A percentile compares a stretch with the other conserved stretches of the same genome.
phyloP scores from a whole-genome alignment of 371 early-diverging fungal genomes.

The Mycotypha africana region DNA sequence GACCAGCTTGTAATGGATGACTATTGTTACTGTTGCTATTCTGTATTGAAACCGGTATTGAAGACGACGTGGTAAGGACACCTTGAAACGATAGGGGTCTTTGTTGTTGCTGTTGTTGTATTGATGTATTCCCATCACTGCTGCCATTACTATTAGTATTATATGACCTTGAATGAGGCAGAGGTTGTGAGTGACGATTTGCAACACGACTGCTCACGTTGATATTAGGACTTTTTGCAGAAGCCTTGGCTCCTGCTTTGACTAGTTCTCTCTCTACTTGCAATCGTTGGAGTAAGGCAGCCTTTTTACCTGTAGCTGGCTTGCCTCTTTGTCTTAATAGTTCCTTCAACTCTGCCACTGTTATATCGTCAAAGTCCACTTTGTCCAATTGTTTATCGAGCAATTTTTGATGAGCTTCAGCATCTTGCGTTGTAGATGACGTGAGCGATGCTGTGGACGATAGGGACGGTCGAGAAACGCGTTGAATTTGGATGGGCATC shows the following conservation, averaged over 20 bases:
- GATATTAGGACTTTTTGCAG: too few species aligned
- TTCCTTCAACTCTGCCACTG: conserved; percentile 73
- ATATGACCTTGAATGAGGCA: too few species aligned
- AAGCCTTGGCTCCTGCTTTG: conserved; percentile 3
- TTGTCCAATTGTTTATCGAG: conserved; percentile 63
- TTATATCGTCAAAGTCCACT: conserved; percentile 72
- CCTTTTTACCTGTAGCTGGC: conserved; percentile 71
- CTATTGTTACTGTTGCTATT: not conserved
- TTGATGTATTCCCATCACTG: too few species aligned
- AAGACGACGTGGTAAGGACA: too few species aligned
- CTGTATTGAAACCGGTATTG: too few species aligned
- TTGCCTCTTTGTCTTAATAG: conserved; percentile 67
- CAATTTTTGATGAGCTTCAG: conserved; percentile 40
- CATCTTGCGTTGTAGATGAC: conserved; percentile 21
- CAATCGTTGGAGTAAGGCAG: conserved; percentile 55
- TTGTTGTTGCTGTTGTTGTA: too few species aligned
- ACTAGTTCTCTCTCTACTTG: conserved; percentile 46
- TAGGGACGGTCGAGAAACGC: conserved; percentile 28
- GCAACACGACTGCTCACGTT: conserved; percentile 4
- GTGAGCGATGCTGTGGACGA: too few species aligned
- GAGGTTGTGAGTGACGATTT: not conserved
- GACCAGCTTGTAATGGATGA: too few species aligned
- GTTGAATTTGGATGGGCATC: conserved; percentile 40
- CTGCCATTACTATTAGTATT: too few species aligned
- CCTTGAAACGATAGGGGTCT: conserved; percentile 1